Evolutionary conservation across 148 eudicot genomes (phyloP), one percentile per base, ranked within the genome.

Genomic region (Bassia scoparia): DNA sequence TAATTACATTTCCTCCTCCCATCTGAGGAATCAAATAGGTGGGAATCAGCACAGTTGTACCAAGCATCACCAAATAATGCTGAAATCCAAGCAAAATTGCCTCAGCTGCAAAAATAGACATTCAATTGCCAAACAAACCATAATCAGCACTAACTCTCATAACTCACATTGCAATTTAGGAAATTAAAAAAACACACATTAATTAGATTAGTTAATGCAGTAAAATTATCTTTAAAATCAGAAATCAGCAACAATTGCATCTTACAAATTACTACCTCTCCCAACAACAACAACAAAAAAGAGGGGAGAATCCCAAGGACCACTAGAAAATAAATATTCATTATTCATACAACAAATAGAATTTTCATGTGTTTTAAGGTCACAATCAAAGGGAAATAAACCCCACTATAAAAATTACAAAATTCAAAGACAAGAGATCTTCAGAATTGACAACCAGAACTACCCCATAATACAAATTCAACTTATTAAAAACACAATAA

Each of bases 41-140:
- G 24, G 97, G 96, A 74, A 92, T 92, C 26, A 90, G 83, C 76
- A 92, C 96, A 24, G 96, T 88, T 49, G 96, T 92, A 53, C 97
- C 96, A 63, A 92, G 86, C 93, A 88, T 90, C 83, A 92, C 96
- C 81, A 92, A 83, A 70, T 89, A 92, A 75, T 92, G 97, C 41
- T 92, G 96, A 81, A 92, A 92, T 27, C 97, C 97, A 65, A 92
- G 91, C 14, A 90, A 71, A 35, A 92, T 82, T 6, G 97, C 96
- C 76, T 90, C 96, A 78, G 91, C 97, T 92, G 84, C 84, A 80
- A 67, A 35, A 21, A 58, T 44, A 65, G 55, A 46, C 50, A 24
- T 55, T 67, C 10, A 15, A 37, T 41, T 61, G 29, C 34, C 48
- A 30, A 43, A 64, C 68, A 69, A 11, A 46, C 5, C n/a, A 65